Base-by-base conservation (phyloP, 2,329 filamentous ascomycete genomes). In the Sporothrix euskadiensis region DNA sequence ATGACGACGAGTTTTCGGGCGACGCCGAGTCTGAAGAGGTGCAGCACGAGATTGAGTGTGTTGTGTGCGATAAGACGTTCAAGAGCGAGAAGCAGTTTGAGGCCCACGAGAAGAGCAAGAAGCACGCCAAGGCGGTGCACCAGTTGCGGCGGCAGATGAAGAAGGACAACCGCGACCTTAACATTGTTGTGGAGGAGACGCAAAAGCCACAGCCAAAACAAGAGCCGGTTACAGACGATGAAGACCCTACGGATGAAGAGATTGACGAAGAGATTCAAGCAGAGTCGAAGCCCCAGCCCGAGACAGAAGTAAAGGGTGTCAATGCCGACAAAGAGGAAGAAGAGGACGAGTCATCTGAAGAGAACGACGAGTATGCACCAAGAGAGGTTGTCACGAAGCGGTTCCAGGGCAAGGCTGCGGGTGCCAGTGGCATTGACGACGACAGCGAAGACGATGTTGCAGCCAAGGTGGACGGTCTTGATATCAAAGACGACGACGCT, bases 41-140 rank as follows among this genome's bases (percentile, higher is more conserved):
- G 3, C 54, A 71, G 32, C 87, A 91, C 76, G 83, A 89, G 41
- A 88, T 93, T 71, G 90, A 90, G 78, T 98, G 96, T 79, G 88
- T 91, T 2, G 88, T 90, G 4, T 98, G 96, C 81, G 88, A 89
- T 76, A 93, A 92, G 76, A 87, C 83, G 0, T 99, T 98, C 83
- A 89, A 98, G 82, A 98, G 94, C 78, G 92, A 97, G 80, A 94
- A 94, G 76, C 95, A 98, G 79, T 94, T 92, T 75, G 90, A 97
- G 78, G 91, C 92, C 3, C 96, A 99, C 78, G 94, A 98, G 83
- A 94, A 92, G 83, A 98, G 95, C 85, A 99, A 97, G 81, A 99
- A 98, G 82, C 96, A 99, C 79, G 82, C 91, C 75, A 98, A 97
- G 80, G 91, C 94, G 2, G 87, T 98, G 7, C 91, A 94, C 77